Evolutionary conservation across 345 rosid genomes (phyloP), one percentile per base, ranked within the genome.

Genomic region (Populus simonii): DNA sequence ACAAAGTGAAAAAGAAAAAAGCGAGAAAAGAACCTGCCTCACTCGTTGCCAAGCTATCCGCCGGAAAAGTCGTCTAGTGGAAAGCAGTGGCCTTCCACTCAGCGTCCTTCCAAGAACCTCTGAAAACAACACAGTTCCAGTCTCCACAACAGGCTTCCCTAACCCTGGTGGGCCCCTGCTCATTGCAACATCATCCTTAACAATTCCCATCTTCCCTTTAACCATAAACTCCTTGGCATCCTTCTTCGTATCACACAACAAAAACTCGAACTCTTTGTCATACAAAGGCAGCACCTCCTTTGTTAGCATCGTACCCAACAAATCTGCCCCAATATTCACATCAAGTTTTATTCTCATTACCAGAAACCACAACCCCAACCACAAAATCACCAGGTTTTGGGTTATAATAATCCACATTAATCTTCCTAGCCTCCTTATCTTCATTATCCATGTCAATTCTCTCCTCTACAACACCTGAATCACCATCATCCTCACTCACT

Each of bases 11-110:
- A 61, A 66, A 62, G 69, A 70, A 82, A 25, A n/a, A 82, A 83
- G 83, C 35, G 80, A 92, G 94, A 90, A 80, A 84, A 90, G 89
- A 89, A 95, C 98, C 98, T 93, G 99, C 99, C 98, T 95, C 92
- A 90, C 91, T 85, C 98, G 97, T 65, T 90, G 93, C 98, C 99
- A 95, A 70, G 99, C 90, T 59, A 90, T 82, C 80, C 86, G 85
- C 71, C 93, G 84, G 47, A 93, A 90, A 4, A 90, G 72, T 9
- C 92, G 81, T 81, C 99, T 87, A 2, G 90, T 87, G 17, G 99
- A 95, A 79, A 95, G 93, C 92, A 95, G 75, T 13, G 97, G 98
- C 33, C 97, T 83, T 18, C 99, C 99, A 67, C 98, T 92, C 31
- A 95, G 86, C 2, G 99, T 93, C 85, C 94, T 89, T 43, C 98